phyloP scores from a whole-genome alignment of 2,329 filamentous ascomycete species.

The Thelonectria discophora region DNA sequence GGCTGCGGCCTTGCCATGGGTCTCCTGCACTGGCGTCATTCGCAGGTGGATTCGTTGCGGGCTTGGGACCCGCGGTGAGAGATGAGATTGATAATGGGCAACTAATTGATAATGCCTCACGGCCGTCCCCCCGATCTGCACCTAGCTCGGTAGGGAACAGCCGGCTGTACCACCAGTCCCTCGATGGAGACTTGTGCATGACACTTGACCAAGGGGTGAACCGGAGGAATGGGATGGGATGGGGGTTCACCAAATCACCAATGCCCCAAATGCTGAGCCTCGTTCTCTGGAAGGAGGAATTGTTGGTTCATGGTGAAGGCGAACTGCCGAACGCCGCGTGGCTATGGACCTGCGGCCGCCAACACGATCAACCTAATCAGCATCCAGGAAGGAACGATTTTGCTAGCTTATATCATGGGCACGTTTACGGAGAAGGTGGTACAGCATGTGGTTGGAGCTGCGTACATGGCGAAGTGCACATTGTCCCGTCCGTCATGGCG shows the following conservation, averaged over 20 bases:
- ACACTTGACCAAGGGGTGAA: not conserved
- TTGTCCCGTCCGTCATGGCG: not conserved
- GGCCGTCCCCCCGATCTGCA: constrained; percentile 24
- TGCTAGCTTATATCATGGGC: not conserved
- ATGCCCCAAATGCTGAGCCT: not conserved
- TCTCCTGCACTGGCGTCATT: constrained; percentile 29
- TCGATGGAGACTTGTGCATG: not conserved
- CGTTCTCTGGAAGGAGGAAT: not conserved
- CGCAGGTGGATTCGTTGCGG: constrained; percentile 26
- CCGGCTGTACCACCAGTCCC: constrained; percentile 2
- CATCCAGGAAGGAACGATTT: not conserved
- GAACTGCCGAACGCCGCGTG: constrained; percentile 2
- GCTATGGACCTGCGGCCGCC: not conserved
- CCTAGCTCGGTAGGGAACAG: constrained; percentile 14
- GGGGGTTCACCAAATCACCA: not conserved
- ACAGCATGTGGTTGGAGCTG: not conserved
- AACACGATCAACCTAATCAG: not conserved
- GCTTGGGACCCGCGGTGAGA: constrained; percentile 13
- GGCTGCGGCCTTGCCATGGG: constrained; percentile 24
- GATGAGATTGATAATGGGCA: constrained; percentile 41
- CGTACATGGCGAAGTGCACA: not conserved
- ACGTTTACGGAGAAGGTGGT: not conserved
- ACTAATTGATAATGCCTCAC: constrained; percentile 40
- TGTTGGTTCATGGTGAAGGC: constrained; percentile 16
- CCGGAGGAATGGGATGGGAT: constrained; percentile 5